Base-by-base conservation (phyloP, 495 filamentous ascomycete species). In the Penicillium atrosanguineum region DNA sequence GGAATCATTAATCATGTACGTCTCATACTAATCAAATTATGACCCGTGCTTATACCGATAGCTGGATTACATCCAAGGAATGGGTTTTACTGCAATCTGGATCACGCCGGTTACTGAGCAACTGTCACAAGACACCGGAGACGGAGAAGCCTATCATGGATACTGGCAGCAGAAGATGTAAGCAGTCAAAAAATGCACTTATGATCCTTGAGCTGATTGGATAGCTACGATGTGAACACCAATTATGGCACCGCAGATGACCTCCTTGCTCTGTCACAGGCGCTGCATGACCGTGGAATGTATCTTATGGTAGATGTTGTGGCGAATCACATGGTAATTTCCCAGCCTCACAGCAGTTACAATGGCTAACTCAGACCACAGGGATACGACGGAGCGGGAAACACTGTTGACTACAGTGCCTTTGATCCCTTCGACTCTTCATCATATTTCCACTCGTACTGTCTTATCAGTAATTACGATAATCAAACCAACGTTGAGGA, bases 1-100 rank as follows among this genome's bases (percentile, higher is more conserved):
- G 89, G 89, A 11, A 80, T 95, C 51, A 84, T 86, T 51, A 81
- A 86, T 29, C 80, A 85, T 44, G 83, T 83, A 61, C 50, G 71
- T 67, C 28, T 26, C 19, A 20, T 7, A 20, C 28, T 36, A 20
- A 40, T 36, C 14, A 15, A 25, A 20, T 8, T 7, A 34, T 15
- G 9, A 34, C 31, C 3, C 14, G 3, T 12, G 31, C 31, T 34
- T 12, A 34, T 4, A 14, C 3, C 31, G 14, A 14, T 61, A 75
- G 65, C 55, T 78, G 43, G 72, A 76, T 43, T 78, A 76, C 45
- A 76, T 93, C 63, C 80, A 90, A 58, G 76, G 76, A 40, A 87
- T 93, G 84, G 88, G 89, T 19, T 91, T 93, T 54, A 87, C 86
- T 44, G 87, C 88, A 12, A 79, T 92, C 41, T 93, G 89, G 89